These are phyloP conservation scores for Prunus davidiana DNA, from an alignment of 306 rosid species.

Conservation along the genomic window DNA sequence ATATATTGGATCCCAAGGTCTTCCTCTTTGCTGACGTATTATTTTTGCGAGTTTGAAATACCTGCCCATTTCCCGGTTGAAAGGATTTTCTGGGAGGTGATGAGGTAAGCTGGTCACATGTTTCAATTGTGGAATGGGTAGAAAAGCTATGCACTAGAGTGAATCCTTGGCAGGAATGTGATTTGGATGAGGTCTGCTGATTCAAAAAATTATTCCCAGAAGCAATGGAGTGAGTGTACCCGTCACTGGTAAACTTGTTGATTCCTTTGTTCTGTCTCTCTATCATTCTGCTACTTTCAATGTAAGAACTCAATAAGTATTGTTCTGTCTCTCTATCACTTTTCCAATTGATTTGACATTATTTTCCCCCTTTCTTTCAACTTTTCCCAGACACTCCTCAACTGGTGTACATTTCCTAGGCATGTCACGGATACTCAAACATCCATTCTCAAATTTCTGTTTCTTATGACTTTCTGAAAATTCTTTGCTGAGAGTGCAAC, in stretches of 20 bases:
- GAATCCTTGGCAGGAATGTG: constrained; percentile 19
- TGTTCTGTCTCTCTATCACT: background rate
- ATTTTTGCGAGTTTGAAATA: constrained; percentile 7
- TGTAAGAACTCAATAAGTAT: constrained; percentile 27
- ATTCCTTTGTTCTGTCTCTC: constrained; percentile 26
- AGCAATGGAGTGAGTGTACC: constrained; percentile 32
- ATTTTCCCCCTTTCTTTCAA: constrained; percentile 17
- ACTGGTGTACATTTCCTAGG: constrained; percentile 26
- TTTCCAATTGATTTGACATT: constrained; percentile 15
- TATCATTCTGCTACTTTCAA: constrained; percentile 26
- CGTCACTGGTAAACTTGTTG: constrained; percentile 20
- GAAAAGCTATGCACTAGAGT: constrained; percentile 13
- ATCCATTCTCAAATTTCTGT: constrained; percentile 39
- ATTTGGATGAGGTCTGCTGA: constrained; percentile 26
- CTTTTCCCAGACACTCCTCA: constrained; percentile 27
- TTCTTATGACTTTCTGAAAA: constrained; percentile 38
- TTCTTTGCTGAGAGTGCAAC: constrained; percentile 22
- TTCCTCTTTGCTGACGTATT: constrained; percentile 17
- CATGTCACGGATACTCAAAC: constrained; percentile 28
- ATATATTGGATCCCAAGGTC: background rate
- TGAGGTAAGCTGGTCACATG: constrained; percentile 13
- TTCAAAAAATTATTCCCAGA: constrained; percentile 25
- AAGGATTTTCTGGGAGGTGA: constrained; percentile 14
- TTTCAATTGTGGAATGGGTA: constrained; percentile 16
- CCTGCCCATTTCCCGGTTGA: constrained; percentile 23